These are phyloP conservation scores for Suaeda aralocaspica DNA, from an alignment of 148 eudicot genomes.

Conservation along the genomic window DNA sequence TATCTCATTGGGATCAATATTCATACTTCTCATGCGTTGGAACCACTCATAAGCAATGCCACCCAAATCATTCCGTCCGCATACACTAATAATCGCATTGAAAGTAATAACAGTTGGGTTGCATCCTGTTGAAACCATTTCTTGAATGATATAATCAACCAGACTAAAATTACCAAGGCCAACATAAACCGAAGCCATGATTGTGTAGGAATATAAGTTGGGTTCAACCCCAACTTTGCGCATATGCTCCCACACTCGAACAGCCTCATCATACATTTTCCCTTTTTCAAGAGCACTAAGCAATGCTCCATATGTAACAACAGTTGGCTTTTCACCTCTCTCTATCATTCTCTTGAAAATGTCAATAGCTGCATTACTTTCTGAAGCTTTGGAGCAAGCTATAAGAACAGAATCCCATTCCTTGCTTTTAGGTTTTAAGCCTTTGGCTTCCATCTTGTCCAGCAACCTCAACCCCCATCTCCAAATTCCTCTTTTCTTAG, in stretches of 20 bases:
- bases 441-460: constrained; percentile 88
- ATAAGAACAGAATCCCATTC: constrained; percentile 95
- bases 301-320: constrained; percentile 79
- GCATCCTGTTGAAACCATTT: constrained; percentile 54
- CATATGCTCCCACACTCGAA: constrained; percentile 87
- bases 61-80: constrained; percentile 48
- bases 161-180: constrained; percentile 60
- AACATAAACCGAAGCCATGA: constrained; percentile 79
- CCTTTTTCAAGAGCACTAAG: constrained; percentile 96
- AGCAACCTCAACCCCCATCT: constrained; percentile 81
- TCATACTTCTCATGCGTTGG: constrained; percentile 51
- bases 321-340: constrained; percentile 75
- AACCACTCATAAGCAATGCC: constrained; percentile 81
- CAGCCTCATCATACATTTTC: constrained; percentile 67
- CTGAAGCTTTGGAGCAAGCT: constrained; percentile 96
- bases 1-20: constrained; percentile 58
- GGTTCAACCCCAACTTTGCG: constrained; percentile 66
- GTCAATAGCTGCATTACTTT: constrained; percentile 74
- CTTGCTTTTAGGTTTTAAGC: constrained; percentile 65
- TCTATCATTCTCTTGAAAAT: constrained; percentile 79
- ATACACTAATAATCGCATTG: constrained; percentile 81
- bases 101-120: constrained; percentile 77
- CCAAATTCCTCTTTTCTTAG: constrained; percentile 81
- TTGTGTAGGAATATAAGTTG: constrained; percentile 79
- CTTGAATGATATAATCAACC: constrained; percentile 58